A percentile compares a stretch with the other conserved stretches of the same genome.
Evolutionary conservation across 352 stramenopile genomes (phyloP).

Genomic region (Pythium guiyangense): DNA sequence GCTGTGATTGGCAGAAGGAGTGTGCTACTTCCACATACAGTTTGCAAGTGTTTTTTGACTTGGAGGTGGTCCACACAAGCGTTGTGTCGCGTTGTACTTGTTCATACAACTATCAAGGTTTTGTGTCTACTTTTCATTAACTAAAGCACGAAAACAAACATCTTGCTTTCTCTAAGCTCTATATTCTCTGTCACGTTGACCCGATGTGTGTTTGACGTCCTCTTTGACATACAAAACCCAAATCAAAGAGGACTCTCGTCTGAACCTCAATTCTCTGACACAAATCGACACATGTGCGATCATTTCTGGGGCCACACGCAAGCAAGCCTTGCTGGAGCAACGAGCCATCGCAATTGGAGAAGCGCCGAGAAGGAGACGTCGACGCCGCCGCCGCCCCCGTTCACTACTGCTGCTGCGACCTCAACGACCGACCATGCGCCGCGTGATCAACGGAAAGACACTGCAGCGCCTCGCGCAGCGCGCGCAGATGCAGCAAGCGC

Average conservation of each 20-base stretch:
- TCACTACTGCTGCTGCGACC: not conserved
- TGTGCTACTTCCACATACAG: too few relatives aligned
- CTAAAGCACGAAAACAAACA: not conserved
- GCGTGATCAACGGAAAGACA: slow-evolving; percentile 32
- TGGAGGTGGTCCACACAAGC: too few relatives aligned
- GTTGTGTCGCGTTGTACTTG: too few relatives aligned
- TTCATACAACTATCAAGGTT: too few relatives aligned
- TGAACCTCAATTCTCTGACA: not conserved
- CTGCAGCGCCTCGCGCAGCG: slow-evolving; percentile 36
- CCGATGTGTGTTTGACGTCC: too few relatives aligned
- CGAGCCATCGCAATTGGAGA: not conserved
- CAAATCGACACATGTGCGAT: not conserved
- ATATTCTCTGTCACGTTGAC: not conserved
- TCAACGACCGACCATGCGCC: slow-evolving; percentile 43
- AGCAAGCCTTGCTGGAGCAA: not conserved
- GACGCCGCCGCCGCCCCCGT: not conserved
- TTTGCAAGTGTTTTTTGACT: too few relatives aligned
- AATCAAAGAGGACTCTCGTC: not conserved
- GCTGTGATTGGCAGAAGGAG: too few relatives aligned
- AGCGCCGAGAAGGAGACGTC: not conserved
- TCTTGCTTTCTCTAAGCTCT: not conserved
- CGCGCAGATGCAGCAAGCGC: slow-evolving; percentile 1
- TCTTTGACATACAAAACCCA: not conserved
- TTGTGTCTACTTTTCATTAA: too few relatives aligned
- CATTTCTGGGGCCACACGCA: not conserved